Percentiles rank a stretch among this genome's conserved stretches.
phyloP scores from a whole-genome alignment of 2,329 filamentous ascomycete genomes.

The Chaetomiaceae sp. region DNA sequence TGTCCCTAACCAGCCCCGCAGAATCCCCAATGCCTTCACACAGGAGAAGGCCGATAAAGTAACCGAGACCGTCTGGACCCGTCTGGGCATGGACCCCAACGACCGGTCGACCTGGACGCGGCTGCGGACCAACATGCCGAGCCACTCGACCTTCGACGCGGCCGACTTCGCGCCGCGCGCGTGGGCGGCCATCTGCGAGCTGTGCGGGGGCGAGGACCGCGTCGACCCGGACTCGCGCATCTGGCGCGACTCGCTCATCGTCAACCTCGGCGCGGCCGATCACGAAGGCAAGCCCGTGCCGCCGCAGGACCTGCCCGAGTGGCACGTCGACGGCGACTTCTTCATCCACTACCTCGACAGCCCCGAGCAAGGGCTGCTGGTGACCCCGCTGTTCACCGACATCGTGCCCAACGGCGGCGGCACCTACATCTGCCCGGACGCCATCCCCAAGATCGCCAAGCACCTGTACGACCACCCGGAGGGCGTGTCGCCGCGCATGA shows the following conservation, averaged over 20 bases:
- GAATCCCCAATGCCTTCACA: constrained; percentile 33
- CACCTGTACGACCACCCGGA: constrained; percentile 56
- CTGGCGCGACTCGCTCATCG: constrained; percentile 65
- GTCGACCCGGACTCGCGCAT: constrained; percentile 41
- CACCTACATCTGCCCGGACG: constrained; percentile 57
- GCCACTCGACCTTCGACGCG: constrained; percentile 48
- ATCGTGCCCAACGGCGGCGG: constrained; percentile 55
- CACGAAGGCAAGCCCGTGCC: constrained; percentile 43
- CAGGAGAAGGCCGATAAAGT: constrained; percentile 32
- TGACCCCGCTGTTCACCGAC: constrained; percentile 63
- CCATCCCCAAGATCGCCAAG: constrained; percentile 50
- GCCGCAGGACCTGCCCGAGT: constrained; percentile 49
- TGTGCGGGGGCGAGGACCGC: constrained; percentile 57
- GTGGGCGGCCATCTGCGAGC: constrained; percentile 60
- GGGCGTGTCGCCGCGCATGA: constrained; percentile 61
- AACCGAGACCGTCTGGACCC: constrained; percentile 51
- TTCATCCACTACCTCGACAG: constrained; percentile 68
- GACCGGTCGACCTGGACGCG: constrained; percentile 61
- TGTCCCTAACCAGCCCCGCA: constrained; percentile 11
- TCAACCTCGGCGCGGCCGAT: constrained; percentile 57
- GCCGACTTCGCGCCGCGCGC: constrained; percentile 56
- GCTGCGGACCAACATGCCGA: constrained; percentile 59
- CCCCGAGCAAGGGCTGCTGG: constrained; percentile 61
- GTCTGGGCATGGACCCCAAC: constrained; percentile 57
- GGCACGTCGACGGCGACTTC: constrained; percentile 69